Base-by-base conservation (phyloP, 2,329 filamentous ascomycete genomes). In the Aureobasidium sp. region DNA sequence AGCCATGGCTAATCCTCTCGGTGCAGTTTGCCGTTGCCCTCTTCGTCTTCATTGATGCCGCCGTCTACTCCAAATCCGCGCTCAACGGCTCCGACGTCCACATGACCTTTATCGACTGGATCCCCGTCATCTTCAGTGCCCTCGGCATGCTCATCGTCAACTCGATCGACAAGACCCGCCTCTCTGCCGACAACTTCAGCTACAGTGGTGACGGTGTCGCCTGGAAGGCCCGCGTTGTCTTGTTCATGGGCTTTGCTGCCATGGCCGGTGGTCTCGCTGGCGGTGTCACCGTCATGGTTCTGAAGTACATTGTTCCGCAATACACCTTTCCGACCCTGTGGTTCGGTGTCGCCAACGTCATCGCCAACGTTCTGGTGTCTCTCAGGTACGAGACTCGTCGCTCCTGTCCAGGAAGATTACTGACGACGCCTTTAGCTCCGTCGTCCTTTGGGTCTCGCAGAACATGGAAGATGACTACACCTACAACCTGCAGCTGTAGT, bases 401-500 rank as follows among this genome's bases (percentile, higher is more conserved):
- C 27, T 43, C 35, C 33, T n/a, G 2, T 42, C 11, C 17, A 17
- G 15, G 11, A 27, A 17, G 15, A 15, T 3, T 38, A 23, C 35
- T 42, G 33, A 38, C 37, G 33, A 55, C 19, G 11, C 38, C 17
- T 46, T 62, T 66, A 86, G 84, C 69, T 83, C 83, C 27, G 77
- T 83, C 51, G 81, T 87, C 38, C 78, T 88, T 35, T 88, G 85
- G 85, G 78, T 88, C 29, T 84, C 83, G 55, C 85, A 88, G 77
- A 88, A 87, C 68, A 86, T 88, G 74, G 85, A 88, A 71, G 85
- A 88, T 67, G 85, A 87, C 68, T 88, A 87, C 70, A 86, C 84
- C 31, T 88, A 88, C 72, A 87, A 84, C 67, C 74, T 88, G 63
- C 82, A 84, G 53, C 78, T 88, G 64, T 88, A 67, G 60, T 57